Evolutionary conservation across 441 rosid species (phyloP).

Genomic region (Erodium trifolium): DNA sequence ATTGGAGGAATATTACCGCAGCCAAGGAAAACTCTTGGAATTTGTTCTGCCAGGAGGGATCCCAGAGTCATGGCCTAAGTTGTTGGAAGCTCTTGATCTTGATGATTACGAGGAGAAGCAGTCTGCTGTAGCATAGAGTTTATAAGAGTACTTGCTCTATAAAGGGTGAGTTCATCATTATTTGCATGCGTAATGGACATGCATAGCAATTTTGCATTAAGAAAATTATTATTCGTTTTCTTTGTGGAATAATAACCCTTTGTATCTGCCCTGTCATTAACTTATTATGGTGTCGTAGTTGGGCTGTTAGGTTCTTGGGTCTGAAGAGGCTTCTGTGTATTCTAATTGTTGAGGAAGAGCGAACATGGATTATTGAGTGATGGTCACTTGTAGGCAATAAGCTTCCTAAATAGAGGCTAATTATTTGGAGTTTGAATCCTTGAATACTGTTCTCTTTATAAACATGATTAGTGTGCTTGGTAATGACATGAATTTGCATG

Average conservation of each 20-base stretch:
- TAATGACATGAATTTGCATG: not conserved
- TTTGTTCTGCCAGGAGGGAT: conserved; percentile 62
- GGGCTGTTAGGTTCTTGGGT: not conserved
- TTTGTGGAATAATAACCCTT: not conserved
- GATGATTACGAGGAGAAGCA: conserved; percentile 53
- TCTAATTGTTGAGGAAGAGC: not conserved
- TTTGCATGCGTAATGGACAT: conserved; percentile 47
- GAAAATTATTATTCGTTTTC: conserved; percentile 10
- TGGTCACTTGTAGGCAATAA: not conserved
- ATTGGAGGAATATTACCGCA: conserved; percentile 50
- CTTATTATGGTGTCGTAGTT: not conserved
- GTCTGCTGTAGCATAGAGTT: conserved; percentile 42
- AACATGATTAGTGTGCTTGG: too few species aligned
- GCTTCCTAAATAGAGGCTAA: not conserved
- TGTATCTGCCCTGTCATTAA: not conserved
- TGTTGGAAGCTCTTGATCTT: conserved; percentile 56
- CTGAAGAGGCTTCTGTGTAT: too few species aligned
- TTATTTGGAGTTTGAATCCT: too few species aligned
- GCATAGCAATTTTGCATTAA: conserved; percentile 44
- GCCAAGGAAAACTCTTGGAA: conserved; percentile 48
- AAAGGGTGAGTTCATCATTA: conserved; percentile 28
- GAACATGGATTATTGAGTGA: not conserved
- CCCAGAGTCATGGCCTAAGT: conserved; percentile 70
- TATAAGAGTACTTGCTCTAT: conserved; percentile 21
- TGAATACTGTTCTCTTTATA: too few species aligned